phyloP scores from a whole-genome alignment of 352 stramenopile species.

The Globisporangium emineosum region DNA sequence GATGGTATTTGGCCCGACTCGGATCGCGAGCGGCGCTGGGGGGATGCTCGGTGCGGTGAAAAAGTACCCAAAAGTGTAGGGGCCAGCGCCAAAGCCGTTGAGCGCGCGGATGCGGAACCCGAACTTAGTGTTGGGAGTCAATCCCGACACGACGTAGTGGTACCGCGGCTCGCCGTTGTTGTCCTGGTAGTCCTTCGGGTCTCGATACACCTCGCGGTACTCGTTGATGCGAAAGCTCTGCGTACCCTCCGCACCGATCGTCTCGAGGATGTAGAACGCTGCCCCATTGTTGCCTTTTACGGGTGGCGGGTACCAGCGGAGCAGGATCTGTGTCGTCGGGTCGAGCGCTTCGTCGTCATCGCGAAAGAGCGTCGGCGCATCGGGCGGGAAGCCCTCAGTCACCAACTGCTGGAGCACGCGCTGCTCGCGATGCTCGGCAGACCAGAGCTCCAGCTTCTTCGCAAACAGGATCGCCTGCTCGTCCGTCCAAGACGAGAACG shows the following conservation, averaged over 20 bases:
- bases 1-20: constrained; percentile 66
- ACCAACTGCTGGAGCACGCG: constrained; percentile 63
- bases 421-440: constrained; percentile 64
- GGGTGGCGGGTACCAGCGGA: constrained; percentile 66
- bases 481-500: constrained; percentile 64
- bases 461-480: constrained; percentile 45
- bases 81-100: constrained; percentile 87
- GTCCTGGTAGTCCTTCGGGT: constrained; percentile 84
- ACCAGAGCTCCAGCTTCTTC: constrained; percentile 77
- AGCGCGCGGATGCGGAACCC: constrained; percentile 86
- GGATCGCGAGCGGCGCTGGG: constrained; percentile 57
- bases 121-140: constrained; percentile 88
- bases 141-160: constrained; percentile 53
- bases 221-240: constrained; percentile 61
- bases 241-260: constrained; percentile 69
- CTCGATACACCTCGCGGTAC: constrained; percentile 82
- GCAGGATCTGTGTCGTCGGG: constrained; percentile 61
- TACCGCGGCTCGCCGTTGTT: constrained; percentile 79
- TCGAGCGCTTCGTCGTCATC: constrained; percentile 51
- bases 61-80: constrained; percentile 86
- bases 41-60: constrained; percentile 76
- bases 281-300: constrained; percentile 63
- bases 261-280: constrained; percentile 84
- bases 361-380: constrained; percentile 50
- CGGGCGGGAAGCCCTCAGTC: constrained; percentile 58